Evolutionary conservation across 2,329 filamentous ascomycete genomes (phyloP), one percentile per base, ranked within the genome.

Genomic region (Chaetomiaceae sp.): DNA sequence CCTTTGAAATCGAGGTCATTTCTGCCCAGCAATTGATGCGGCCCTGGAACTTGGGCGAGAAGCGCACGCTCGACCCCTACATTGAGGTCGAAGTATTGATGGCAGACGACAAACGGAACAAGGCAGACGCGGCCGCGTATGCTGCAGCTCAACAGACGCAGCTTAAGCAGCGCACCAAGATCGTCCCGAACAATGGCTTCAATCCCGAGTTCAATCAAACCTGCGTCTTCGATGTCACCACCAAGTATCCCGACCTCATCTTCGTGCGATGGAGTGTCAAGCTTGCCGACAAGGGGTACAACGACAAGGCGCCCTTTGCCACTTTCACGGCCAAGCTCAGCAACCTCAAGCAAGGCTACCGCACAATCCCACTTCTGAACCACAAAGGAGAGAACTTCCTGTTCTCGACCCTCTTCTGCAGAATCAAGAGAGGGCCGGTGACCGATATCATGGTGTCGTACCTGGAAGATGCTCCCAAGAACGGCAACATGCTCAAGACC

Each of bases 11-110:
- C 53, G 85, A 94, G 59, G 81, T 97, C 62, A 86, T 97, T 63
- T 97, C 94, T 14, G 94, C 92, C 6, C 92, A 97, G 69, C 90
- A 96, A 67, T 81, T 99, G 53, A 95, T 95, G 69, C 84, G 91
- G 58, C 80, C 84, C n/a, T 75, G 80, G 41, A 86, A 86, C 61
- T 74, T 70, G 18, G 61, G 62, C 5, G 67, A 69, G 16, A 65
- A 64, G 46, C 81, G 87, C 57, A 85, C 82, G 54, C 85, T 97
- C 71, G 91, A 96, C 66, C 91, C 94, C 0, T 97, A 95, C 64
- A 82, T 97, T 53, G 91, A 97, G 71, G 87, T 97, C 27, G 92
- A 99, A 69, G 86, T 97, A 66, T 94, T 95, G 67, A 87, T 91
- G 64, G 89, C 92, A 36, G 94, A 96, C 69, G 92, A 96, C 72